Percentiles rank a stretch among this genome's conserved stretches.
phyloP scores from a whole-genome alignment of 2,329 filamentous ascomycete species.

The Claviceps fusiformis region DNA sequence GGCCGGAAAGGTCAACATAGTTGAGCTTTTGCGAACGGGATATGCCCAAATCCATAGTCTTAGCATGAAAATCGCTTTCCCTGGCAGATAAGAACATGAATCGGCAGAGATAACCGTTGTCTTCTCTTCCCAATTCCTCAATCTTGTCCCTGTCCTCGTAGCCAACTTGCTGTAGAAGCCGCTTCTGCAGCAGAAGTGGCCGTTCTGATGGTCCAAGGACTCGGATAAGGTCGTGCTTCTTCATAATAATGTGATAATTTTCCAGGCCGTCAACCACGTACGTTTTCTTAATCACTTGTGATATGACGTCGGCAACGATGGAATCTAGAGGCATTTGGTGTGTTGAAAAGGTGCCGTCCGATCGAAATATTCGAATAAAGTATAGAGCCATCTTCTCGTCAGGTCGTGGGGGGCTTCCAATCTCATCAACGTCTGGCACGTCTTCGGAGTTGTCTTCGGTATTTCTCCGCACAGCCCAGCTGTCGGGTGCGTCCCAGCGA shows the following conservation, averaged over 20 bases:
- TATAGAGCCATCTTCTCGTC: constrained; percentile 68
- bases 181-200: constrained; percentile 83
- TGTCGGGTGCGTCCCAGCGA: constrained; percentile 88
- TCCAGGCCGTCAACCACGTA: constrained; percentile 80
- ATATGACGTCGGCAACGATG: constrained; percentile 73
- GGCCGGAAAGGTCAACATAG: constrained; percentile 81
- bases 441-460: constrained; percentile 50
- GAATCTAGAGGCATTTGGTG: constrained; percentile 74
- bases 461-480: constrained; percentile 77
- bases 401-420: constrained; percentile 49
- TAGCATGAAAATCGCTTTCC: constrained; percentile 63
- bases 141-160: constrained; percentile 78
- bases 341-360: constrained; percentile 88
- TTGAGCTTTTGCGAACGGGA: constrained; percentile 80
- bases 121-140: constrained; percentile 87
- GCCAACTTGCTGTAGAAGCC: constrained; percentile 77
- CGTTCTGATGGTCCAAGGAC: constrained; percentile 68
- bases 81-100: constrained; percentile 90
- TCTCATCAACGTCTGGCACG: constrained; percentile 51
- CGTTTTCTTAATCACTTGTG: constrained; percentile 88
- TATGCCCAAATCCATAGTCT: constrained; percentile 61
- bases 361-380: constrained; percentile 89
- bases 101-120: constrained; percentile 92
- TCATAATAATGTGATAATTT: constrained; percentile 91
- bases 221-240: constrained; percentile 78